Evolutionary conservation across 192 early-diverging fungal species (phyloP).

Genomic region (Rhizophlyctis rosea): DNA sequence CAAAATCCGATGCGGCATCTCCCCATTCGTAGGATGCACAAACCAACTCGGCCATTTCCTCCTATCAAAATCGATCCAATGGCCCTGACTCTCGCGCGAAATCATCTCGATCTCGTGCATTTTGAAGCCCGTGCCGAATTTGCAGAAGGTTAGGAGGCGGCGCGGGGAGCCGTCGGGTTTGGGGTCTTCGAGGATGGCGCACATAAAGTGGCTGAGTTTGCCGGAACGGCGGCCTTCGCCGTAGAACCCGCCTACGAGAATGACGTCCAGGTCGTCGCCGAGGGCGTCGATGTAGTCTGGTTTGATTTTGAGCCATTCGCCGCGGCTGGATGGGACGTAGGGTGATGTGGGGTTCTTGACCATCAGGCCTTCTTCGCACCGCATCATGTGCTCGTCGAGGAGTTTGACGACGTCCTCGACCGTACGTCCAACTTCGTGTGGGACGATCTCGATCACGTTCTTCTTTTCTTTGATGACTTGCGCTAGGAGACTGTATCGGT

Average conservation of each 20-base stretch:
- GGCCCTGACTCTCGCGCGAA: conserved; percentile 44
- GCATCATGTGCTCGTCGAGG: conserved; percentile 53
- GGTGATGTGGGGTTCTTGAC: conserved; percentile 63
- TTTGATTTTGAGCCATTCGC: conserved; percentile 74
- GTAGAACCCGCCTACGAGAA: conserved; percentile 63
- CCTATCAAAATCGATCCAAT: conserved; percentile 46
- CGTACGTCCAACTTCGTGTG: conserved; percentile 44
- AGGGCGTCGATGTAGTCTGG: conserved; percentile 73
- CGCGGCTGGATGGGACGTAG: conserved; percentile 53
- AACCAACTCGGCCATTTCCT: conserved; percentile 48
- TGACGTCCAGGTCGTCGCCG: conserved; percentile 68
- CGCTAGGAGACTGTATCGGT: conserved; percentile 51
- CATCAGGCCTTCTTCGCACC: conserved; percentile 59
- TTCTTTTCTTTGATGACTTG: conserved; percentile 49
- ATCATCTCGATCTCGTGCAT: conserved; percentile 58
- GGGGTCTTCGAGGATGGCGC: conserved; percentile 49
- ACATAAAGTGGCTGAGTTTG: conserved; percentile 58
- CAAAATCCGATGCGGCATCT: conserved; percentile 71
- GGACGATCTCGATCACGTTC: conserved; percentile 56
- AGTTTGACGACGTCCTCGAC: conserved; percentile 59
- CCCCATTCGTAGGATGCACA: conserved; percentile 50
- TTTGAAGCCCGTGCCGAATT: conserved; percentile 68
- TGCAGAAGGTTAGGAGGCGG: conserved; percentile 56
- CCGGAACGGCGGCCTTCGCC: conserved; percentile 62
- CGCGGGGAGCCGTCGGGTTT: conserved; percentile 1